Percentiles rank a stretch among this genome's conserved stretches.
Evolutionary conservation across 345 rosid species (phyloP).

Genomic region (Acer saccharum): DNA sequence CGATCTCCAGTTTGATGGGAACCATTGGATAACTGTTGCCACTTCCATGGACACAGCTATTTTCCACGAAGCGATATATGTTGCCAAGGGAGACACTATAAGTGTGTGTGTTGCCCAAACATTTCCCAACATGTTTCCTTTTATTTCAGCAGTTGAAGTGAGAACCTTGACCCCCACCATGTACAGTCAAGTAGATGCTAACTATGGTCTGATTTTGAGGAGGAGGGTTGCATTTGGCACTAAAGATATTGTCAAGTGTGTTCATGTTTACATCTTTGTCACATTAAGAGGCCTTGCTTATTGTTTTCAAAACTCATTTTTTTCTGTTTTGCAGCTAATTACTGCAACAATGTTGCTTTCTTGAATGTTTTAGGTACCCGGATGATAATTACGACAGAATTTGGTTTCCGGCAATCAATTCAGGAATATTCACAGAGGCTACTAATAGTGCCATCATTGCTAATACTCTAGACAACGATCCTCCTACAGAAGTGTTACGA

Average conservation of each 20-base stretch:
- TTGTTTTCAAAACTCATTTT: too few relatives aligned
- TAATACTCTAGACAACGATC: constrained; percentile 23
- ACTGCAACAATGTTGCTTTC: background rate
- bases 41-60: constrained; percentile 23
- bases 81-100: constrained; percentile 17
- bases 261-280: too few relatives aligned
- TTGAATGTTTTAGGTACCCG: constrained; percentile 14
- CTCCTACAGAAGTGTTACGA: constrained; percentile 32
- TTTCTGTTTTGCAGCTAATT: too few relatives aligned
- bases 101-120: constrained; percentile 42
- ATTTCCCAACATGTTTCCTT: constrained; percentile 28
- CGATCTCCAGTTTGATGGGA: constrained; percentile 40
- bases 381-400: constrained; percentile 35
- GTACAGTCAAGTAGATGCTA: constrained; percentile 23
- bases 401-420: constrained; percentile 32
- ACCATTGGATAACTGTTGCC: constrained; percentile 35
- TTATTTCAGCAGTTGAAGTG: constrained; percentile 43
- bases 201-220: constrained; percentile 32
- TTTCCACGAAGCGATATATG: constrained; percentile 31
- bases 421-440: background rate
- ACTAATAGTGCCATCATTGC: background rate
- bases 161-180: constrained; percentile 22
- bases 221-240: constrained; percentile 34
- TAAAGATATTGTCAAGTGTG: constrained; percentile 22
- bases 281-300: too few relatives aligned